A percentile compares a stretch with the other conserved stretches of the same genome.
phyloP scores from a whole-genome alignment of 768 basidiomycete genomes.

The Suillus tomentosus region DNA sequence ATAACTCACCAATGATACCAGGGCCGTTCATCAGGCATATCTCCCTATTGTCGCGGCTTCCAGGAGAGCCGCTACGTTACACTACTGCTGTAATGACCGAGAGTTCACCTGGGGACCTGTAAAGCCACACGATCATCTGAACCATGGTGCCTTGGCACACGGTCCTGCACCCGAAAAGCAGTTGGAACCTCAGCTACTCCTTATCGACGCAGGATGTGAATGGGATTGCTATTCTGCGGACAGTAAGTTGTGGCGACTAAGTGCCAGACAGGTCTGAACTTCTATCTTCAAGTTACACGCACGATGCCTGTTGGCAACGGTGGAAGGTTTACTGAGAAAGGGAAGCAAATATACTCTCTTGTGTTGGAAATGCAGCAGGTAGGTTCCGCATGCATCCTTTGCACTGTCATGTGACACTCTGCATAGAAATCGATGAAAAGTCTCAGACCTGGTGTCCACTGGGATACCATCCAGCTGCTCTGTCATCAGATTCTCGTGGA shows the following conservation, averaged over 20 bases:
- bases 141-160: conserved; percentile 49
- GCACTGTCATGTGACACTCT: neutral
- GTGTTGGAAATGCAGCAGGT: conserved; percentile 92
- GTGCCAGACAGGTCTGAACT: conserved; percentile 29
- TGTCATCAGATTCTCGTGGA: conserved; percentile 83
- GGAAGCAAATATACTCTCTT: conserved; percentile 80
- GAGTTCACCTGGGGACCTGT: conserved; percentile 86
- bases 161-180: conserved; percentile 36
- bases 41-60: conserved; percentile 91
- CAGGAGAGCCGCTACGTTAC: conserved; percentile 83
- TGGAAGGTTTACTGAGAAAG: conserved; percentile 83
- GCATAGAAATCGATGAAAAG: conserved; percentile 65
- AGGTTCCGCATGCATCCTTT: neutral
- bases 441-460: conserved; percentile 79
- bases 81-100: conserved; percentile 93
- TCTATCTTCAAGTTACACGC: conserved; percentile 62
- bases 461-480: conserved; percentile 85
- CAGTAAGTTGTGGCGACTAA: conserved; percentile 38
- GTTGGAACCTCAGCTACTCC: conserved; percentile 68
- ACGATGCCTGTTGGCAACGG: conserved; percentile 94
- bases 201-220: conserved; percentile 96
- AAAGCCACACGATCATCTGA: conserved; percentile 52
- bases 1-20: conserved; percentile 30
- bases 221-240: conserved; percentile 71
- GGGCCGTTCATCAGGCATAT: conserved; percentile 87